Evolutionary conservation across 179 eudicot species (phyloP).

Genomic region (Carnegiea gigantea): DNA sequence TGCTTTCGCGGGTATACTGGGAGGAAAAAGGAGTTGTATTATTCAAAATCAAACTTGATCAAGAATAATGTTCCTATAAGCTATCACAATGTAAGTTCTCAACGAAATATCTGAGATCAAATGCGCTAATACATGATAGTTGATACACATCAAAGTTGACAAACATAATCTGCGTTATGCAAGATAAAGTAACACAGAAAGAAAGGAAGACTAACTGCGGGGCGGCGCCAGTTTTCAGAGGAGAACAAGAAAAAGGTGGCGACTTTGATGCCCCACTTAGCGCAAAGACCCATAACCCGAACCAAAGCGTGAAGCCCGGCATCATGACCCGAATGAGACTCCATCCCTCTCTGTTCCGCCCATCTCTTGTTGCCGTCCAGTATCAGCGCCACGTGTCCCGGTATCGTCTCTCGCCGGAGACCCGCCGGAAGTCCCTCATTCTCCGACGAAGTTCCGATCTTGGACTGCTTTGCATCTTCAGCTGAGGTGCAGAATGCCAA

Average conservation of each 20-base stretch:
- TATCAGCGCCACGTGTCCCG: constrained; percentile 58
- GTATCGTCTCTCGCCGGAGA: constrained; percentile 43
- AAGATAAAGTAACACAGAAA: neutral
- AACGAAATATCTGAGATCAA: neutral
- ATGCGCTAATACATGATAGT: neutral
- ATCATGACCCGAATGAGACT: constrained; percentile 32
- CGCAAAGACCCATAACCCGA: constrained; percentile 31
- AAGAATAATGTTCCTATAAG: neutral
- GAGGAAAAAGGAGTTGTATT: no score
- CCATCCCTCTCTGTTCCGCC: constrained; percentile 46
- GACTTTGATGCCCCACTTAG: constrained; percentile 48
- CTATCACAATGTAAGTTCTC: neutral
- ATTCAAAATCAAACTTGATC: neutral
- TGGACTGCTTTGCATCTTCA: neutral
- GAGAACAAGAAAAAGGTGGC: constrained; percentile 53
- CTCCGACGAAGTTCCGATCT: neutral
- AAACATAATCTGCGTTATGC: neutral
- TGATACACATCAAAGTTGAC: neutral
- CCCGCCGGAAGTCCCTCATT: constrained; percentile 35
- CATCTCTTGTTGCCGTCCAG: constrained; percentile 65
- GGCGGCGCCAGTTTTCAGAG: constrained; percentile 55
- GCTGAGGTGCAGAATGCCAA: neutral
- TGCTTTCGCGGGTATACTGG: no score
- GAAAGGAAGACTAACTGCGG: constrained; percentile 33
- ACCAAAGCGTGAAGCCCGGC: constrained; percentile 36